phyloP scores from a whole-genome alignment of 2,329 filamentous ascomycete genomes.

The Tolypocladium ophioglossoides region DNA sequence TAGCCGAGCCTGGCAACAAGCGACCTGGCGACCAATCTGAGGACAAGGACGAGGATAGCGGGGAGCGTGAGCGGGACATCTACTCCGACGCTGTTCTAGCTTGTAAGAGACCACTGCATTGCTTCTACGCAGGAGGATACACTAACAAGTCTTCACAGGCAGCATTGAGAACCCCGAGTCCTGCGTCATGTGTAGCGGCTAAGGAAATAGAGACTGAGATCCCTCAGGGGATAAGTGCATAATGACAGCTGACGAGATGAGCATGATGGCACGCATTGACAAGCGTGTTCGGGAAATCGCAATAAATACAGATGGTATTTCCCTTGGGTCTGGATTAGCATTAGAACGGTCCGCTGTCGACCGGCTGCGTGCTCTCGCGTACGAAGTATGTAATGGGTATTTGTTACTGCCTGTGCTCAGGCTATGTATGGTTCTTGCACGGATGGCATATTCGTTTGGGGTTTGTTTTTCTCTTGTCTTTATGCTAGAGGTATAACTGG shows the following conservation, averaged over 20 bases:
- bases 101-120: conserved; percentile 45
- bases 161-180: conserved; percentile 96
- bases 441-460: background rate
- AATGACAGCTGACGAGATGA: conserved; percentile 20
- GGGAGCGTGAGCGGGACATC: conserved; percentile 78
- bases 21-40: conserved; percentile 48
- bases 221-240: conserved; percentile 9
- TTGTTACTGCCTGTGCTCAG: background rate
- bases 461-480: background rate
- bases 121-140: background rate
- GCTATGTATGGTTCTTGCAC: background rate
- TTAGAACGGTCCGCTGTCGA: background rate
- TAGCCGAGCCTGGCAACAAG: conserved; percentile 46
- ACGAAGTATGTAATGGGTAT: background rate
- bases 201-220: conserved; percentile 15
- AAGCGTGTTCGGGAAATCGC: background rate
- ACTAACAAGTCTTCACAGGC: conserved; percentile 37
- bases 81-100: conserved; percentile 86
- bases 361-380: background rate
- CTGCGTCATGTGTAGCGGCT: conserved; percentile 97
- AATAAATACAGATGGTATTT: background rate
- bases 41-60: conserved; percentile 60
- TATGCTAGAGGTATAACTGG: background rate
- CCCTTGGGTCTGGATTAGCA: background rate
- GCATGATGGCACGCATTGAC: conserved; percentile 15